Evolutionary conservation across 2,329 filamentous ascomycete genomes (phyloP), one percentile per base, ranked within the genome.

Genomic region (Sporothrix phasma): DNA sequence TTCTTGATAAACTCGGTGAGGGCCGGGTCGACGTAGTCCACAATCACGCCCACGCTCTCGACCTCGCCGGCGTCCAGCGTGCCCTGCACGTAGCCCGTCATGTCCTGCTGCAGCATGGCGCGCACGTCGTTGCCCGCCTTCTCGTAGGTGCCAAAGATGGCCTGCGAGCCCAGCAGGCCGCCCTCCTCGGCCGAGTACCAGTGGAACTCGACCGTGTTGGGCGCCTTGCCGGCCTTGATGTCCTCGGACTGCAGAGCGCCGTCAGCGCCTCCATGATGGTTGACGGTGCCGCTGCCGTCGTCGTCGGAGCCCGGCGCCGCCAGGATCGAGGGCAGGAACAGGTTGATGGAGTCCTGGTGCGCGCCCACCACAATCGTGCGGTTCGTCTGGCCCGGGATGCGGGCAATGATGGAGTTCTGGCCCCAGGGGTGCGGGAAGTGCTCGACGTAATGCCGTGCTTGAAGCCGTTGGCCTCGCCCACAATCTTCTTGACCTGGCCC

Each of bases 21-120:
- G 62, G 82, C 86, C 2, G 86, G 79, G 73, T 97, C 89, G 51
- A 97, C 93, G 70, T 83, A 97, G 76, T 97, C 93, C 4, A 89
- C 92, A 71, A 97, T 96, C 61, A 97, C 90, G 49, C 93, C 93
- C 2, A 97, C 89, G 53, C 86, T 88, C 80, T 97, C 93, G 5
- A 86, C 83, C 75, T 90, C 81, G 65, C 92, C 92, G 3, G 90
- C 88, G 68, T 94, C 89, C 22, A 94, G 77, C 0, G 92, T 96
- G 71, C 87, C 87, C 73, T 92, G 85, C 5, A 92, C 83, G 73
- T 88, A 97, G 19, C 93, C 93, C 1, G 91, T 96, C 93, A 97
- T 97, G 76, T 97, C 93, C 76, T 97, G 93, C 78, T 97, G 93
- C 63, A 97, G 84, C 94, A 97, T 97, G 39, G 93, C 93, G 78